Percentiles rank a stretch among this genome's conserved stretches.
Conservation (phyloP, 2,329 filamentous ascomycete species). For the Biscogniauxia mediterranea region DNA sequence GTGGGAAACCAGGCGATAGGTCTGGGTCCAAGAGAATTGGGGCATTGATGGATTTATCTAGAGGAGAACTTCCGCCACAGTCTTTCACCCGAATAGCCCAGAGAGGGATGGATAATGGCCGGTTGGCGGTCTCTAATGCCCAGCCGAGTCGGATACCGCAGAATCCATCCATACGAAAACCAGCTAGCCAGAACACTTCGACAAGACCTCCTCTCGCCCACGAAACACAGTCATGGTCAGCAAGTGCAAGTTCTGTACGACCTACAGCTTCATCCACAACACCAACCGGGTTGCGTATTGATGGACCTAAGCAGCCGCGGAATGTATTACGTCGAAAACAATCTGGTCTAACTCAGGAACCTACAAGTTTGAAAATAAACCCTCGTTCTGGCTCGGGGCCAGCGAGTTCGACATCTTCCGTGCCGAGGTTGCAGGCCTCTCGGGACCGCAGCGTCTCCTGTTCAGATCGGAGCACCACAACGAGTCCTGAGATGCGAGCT, state of each 20-base stretch:
- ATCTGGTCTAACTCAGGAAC: conserved; percentile 43
- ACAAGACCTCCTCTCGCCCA: conserved; percentile 39
- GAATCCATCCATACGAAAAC: conserved; percentile 28
- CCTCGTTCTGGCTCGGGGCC: conserved; percentile 37
- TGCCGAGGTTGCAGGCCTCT: conserved; percentile 37
- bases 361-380: conserved; percentile 32
- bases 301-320: conserved; percentile 34
- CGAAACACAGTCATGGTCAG: conserved; percentile 44
- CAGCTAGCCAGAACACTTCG: conserved; percentile 12
- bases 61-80: conserved; percentile 24
- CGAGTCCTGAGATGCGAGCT: conserved; percentile 44
- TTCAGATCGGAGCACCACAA: conserved; percentile 41
- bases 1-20: conserved; percentile 26
- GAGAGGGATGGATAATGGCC: conserved; percentile 27
- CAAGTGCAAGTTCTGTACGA: conserved; percentile 32
- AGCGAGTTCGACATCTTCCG: conserved; percentile 44
- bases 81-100: conserved; percentile 23
- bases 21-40: conserved; percentile 28
- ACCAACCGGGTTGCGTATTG: conserved; percentile 36
- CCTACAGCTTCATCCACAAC: conserved; percentile 34
- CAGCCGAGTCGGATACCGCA: conserved; percentile 39
- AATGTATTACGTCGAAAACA: conserved; percentile 51
- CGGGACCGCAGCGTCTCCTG: conserved; percentile 36
- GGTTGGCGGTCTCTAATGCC: conserved; percentile 20
- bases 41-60: conserved; percentile 28